Conservation (phyloP, 176 grass and related monocot species). For the Puccinellia tenuiflora region DNA sequence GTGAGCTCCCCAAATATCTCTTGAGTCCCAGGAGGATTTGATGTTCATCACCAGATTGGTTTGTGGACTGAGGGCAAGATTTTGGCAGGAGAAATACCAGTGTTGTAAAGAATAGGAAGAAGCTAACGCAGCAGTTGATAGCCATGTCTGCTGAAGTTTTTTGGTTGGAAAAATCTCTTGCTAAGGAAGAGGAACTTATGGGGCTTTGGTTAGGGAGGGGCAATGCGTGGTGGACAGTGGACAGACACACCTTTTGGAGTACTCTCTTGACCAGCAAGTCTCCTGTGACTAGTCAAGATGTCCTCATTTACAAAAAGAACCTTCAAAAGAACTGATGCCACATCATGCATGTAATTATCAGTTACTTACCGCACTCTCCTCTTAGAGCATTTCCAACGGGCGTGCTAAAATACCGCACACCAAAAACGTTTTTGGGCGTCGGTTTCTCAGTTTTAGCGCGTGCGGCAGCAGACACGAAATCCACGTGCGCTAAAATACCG, state of each 20-base stretch:
- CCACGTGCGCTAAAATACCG: too few species aligned
- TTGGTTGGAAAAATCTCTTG: background rate
- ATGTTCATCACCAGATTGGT: background rate
- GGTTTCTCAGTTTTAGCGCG: too few species aligned
- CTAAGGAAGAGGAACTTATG: background rate
- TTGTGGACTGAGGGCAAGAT: background rate
- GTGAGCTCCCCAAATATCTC: constrained; percentile 37
- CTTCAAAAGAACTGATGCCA: background rate
- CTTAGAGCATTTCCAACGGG: too few species aligned
- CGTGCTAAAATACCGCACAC: too few species aligned
- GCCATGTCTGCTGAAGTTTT: background rate
- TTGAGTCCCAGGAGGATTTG: constrained; percentile 35
- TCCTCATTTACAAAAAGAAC: background rate
- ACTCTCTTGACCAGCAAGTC: background rate
- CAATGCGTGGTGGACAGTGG: background rate
- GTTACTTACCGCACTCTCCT: too few species aligned
- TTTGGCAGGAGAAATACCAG: background rate
- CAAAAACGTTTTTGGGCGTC: too few species aligned
- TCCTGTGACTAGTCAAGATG: background rate
- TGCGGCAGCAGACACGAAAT: too few species aligned
- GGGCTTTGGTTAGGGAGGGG: background rate
- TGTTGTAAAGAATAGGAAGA: background rate
- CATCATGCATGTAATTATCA: background rate
- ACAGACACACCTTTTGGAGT: background rate
- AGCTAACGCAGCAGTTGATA: background rate